Percentiles rank a stretch among this genome's conserved stretches.
Conservation (phyloP, 2,329 filamentous ascomycete genomes). For the Trichoderma polysporum region DNA sequence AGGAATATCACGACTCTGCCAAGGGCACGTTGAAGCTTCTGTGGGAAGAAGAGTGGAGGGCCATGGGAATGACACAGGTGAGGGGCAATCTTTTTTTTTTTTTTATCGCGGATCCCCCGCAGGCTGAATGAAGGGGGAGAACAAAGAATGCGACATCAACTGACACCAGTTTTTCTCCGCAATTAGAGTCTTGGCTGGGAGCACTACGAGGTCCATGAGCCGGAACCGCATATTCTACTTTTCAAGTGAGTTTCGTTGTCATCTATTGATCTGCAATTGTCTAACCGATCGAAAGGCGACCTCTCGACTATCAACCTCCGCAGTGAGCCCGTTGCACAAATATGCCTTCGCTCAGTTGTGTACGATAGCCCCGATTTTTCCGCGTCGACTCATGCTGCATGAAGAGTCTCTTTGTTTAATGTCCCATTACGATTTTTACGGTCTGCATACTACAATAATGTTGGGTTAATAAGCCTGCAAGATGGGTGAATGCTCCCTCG, state of each 20-base stretch:
- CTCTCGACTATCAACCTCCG: conserved; percentile 80
- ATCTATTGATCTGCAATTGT: not conserved
- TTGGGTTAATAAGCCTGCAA: conserved; percentile 22
- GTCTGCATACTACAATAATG: conserved; percentile 25
- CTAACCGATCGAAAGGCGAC: conserved; percentile 20
- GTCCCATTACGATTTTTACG: conserved; percentile 27
- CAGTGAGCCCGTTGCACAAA: conserved; percentile 37
- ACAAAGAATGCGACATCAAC: not conserved
- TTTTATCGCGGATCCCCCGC: not conserved
- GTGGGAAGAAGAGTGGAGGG: conserved; percentile 99
- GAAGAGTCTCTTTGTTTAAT: conserved; percentile 25
- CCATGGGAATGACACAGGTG: conserved; percentile 95
- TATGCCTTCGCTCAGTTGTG: conserved; percentile 21
- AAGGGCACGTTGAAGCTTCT: conserved; percentile 94
- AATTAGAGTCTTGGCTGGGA: conserved; percentile 93
- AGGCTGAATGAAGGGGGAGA: not conserved
- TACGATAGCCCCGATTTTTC: conserved; percentile 26
- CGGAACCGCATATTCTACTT: conserved; percentile 94
- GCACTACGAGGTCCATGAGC: conserved; percentile 98
- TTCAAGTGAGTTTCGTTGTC: conserved; percentile 71
- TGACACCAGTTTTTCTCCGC: conserved; percentile 24
- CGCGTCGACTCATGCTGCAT: conserved; percentile 22
- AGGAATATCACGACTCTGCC: conserved; percentile 85
- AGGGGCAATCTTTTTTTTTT: conserved; percentile 25
- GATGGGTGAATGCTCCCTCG: not conserved